Evolutionary conservation across 345 rosid species (phyloP).

Genomic region (Eucalyptus urophylla): DNA sequence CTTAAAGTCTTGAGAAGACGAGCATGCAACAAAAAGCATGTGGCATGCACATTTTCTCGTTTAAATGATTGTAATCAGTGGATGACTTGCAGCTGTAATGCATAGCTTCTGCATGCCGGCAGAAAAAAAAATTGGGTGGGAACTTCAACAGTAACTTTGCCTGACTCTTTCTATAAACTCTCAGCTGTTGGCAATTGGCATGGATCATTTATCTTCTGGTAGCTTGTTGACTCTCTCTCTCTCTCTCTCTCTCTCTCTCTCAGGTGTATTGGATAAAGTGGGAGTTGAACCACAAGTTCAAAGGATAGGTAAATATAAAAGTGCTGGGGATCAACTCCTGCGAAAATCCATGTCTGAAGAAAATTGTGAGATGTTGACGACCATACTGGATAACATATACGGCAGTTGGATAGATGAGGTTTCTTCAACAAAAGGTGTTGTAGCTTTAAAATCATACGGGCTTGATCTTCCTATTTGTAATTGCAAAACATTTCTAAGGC

Average conservation of each 20-base stretch:
- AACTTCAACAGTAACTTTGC: not conserved
- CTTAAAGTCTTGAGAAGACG: not conserved
- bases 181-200: not conserved
- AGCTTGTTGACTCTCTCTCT: not conserved
- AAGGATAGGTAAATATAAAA: conserved; percentile 93
- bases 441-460: not conserved
- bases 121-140: not conserved
- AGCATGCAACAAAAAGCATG: not conserved
- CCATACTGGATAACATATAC: conserved; percentile 84
- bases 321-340: conserved; percentile 88
- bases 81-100: not conserved
- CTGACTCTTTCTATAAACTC: not conserved
- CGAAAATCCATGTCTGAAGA: conserved; percentile 84
- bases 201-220: not conserved
- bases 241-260: not conserved
- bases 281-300: conserved; percentile 87
- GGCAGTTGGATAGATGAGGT: conserved; percentile 85
- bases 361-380: conserved; percentile 89
- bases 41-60: not conserved
- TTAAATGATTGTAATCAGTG: not conserved
- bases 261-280: conserved; percentile 84
- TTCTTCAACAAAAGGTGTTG: conserved; percentile 64
- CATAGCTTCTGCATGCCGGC: not conserved
- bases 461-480: not conserved
- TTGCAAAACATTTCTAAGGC: not conserved